Evolutionary conservation across 2,329 filamentous ascomycete species (phyloP).

Genomic region (Pseudogymnoascus sp.): DNA sequence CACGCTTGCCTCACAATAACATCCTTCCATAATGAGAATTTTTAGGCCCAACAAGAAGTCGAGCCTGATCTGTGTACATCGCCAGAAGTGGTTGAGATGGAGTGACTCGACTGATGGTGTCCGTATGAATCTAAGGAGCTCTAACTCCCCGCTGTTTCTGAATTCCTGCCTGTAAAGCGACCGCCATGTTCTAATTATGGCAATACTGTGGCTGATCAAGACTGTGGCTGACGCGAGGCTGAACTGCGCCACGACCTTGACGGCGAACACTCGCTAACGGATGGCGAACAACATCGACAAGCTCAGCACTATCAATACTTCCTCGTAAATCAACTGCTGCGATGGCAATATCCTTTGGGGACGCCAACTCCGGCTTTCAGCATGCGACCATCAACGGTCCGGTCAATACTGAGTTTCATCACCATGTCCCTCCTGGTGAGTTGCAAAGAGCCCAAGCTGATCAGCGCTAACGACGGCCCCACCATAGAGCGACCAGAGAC

Average conservation of each 20-base stretch:
- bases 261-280: too few relatives aligned
- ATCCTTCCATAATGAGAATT: background rate
- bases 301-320: slow-evolving; percentile 12
- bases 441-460: background rate
- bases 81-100: background rate
- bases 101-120: background rate
- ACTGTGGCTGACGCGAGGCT: too few relatives aligned
- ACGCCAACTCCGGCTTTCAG: slow-evolving; percentile 17
- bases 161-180: too few relatives aligned
- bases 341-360: slow-evolving; percentile 17
- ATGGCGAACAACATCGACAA: slow-evolving; percentile 14
- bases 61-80: background rate
- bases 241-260: too few relatives aligned
- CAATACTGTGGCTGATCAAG: too few relatives aligned
- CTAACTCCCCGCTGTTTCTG: background rate
- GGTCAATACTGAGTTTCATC: slow-evolving; percentile 17
- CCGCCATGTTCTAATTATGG: background rate
- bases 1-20: background rate
- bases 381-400: slow-evolving; percentile 17
- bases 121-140: background rate
- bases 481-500: background rate
- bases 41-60: background rate
- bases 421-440: slow-evolving; percentile 16
- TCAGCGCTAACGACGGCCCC: background rate
- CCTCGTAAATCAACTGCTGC: slow-evolving; percentile 11